Evolutionary conservation across 2,329 filamentous ascomycete genomes (phyloP), one percentile per base, ranked within the genome.

Genomic region (Uncinocarpus reesii): DNA sequence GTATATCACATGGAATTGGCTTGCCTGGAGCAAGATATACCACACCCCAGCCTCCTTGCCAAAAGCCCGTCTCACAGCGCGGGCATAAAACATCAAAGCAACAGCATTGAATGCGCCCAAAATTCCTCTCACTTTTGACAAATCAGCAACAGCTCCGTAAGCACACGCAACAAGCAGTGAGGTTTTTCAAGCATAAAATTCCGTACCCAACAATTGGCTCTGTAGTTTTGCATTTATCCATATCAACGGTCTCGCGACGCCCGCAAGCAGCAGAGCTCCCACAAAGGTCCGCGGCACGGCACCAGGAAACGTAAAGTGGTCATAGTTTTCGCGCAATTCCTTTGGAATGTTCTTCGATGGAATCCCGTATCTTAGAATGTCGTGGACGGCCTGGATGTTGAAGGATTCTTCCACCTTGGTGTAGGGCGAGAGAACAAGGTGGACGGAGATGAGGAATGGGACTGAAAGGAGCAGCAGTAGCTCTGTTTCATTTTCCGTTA

Each of bases 361-460:
- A 1, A 86, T 79, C 20, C 88, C 88, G 63, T 92, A 87, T 31
- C 78, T 76, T 51, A 95, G 66, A 29, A 98, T 83, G 64, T 98
- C 92, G 66, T 96, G 92, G 2, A 81, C 78, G 4, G 92, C 92
- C 65, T 98, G 92, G 50, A 96, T 80, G 65, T 95, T 95, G 77
- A 98, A 96, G 0, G 90, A 96, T 67, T 98, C 92, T 66, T 98
- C 92, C 51, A 98, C 92, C 66, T 98, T 98, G 49, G 89, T 95
- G 70, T 93, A 90, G 0, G 92, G 92, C 8, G 89, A 80, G 20
- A 80, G 63, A 52, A 80, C 60, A 48, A 94, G 78, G 65, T 95
- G 86, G 47, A 84, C 48, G 50, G 84, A 63, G 57, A 86, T 73
- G 28, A 82, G 62, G 2, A 73, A 64, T 1, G 85, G 83, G 50